Evolutionary conservation across 1,139 yeast genomes (phyloP), one percentile per base, ranked within the genome.

Genomic region (Suhomyces guaymorum): DNA sequence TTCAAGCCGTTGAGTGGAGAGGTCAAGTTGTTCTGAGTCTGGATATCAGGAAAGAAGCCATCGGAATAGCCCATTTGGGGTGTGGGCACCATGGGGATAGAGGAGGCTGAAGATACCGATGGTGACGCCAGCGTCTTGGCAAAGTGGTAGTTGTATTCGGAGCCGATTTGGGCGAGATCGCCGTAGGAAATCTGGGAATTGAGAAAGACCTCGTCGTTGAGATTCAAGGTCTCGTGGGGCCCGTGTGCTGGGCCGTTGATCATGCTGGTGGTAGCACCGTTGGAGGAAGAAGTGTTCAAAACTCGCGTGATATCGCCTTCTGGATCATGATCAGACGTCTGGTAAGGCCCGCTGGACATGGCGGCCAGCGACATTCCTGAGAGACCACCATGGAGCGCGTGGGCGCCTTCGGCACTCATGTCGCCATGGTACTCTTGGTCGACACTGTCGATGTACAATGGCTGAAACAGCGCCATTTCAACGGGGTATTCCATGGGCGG

Each of bases 61-160:
- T 28, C 35, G 17, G 26, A 21, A 14, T 26, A 26, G 28, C 14
- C 33, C 30, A 28, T 13, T 24, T 33, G 32, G n/a, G 37, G 32
- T 7, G 35, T 27, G 15, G 27, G 24, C 24, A 13, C 27, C 25
- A 28, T 20, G 27, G 42, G 46, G 7, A 42, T 38, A 4, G 47
- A 39, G 7, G 48, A 43, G 10, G 46, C 33, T 2, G 42, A 36
- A 4, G 47, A 43, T 3, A 42, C 35, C 15, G 46, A 30, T 4
- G 48, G 43, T 4, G 47, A 43, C 15, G 33, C 18, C 24, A 30
- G 33, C 13, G 33, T 19, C 28, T 30, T 28, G 23, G 37, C 30
- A 18, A 36, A 33, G 17, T 36, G 39, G 33, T 36, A 39, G 27
- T 34, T 29, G 30, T 38, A 37, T 11, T 37, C 41, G 12, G 11